A percentile compares a stretch with the other conserved stretches of the same genome.
Evolutionary conservation across 139 green algal species (phyloP).

Genomic region (Chlorella vulgaris): DNA sequence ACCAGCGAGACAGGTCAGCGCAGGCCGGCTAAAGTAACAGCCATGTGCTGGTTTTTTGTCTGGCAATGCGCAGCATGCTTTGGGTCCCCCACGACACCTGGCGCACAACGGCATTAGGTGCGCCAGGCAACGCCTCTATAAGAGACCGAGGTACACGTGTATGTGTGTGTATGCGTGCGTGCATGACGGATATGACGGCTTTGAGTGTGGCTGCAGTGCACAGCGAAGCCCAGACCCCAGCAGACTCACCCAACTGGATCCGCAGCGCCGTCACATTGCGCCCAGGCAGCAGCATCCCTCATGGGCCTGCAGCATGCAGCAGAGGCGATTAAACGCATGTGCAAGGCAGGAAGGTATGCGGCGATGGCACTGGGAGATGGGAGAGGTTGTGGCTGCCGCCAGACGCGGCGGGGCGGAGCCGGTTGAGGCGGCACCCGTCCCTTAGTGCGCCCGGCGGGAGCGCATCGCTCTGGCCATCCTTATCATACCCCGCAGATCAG

Average conservation of each 20-base stretch:
- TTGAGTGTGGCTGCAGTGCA: too few species aligned
- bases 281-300: too few species aligned
- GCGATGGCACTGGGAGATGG: neutral
- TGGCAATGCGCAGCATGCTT: slow-evolving; percentile 34
- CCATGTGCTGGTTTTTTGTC: slow-evolving; percentile 48
- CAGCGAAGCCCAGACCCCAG: too few species aligned
- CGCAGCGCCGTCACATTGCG: too few species aligned
- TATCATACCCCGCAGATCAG: slow-evolving; percentile 38
- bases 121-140: slow-evolving; percentile 52
- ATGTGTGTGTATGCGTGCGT: too few species aligned
- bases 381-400: neutral
- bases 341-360: neutral
- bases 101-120: slow-evolving; percentile 21
- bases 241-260: too few species aligned
- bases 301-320: neutral
- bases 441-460: neutral
- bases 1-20: slow-evolving; percentile 60
- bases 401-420: neutral
- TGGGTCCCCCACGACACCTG: slow-evolving; percentile 48
- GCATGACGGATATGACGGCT: neutral
- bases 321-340: neutral
- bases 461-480: slow-evolving; percentile 25
- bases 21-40: slow-evolving; percentile 21
- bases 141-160: neutral
- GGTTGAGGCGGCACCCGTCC: neutral